Evolutionary conservation across 441 rosid species (phyloP), one percentile per base, ranked within the genome.

Genomic region (Croton setiger): DNA sequence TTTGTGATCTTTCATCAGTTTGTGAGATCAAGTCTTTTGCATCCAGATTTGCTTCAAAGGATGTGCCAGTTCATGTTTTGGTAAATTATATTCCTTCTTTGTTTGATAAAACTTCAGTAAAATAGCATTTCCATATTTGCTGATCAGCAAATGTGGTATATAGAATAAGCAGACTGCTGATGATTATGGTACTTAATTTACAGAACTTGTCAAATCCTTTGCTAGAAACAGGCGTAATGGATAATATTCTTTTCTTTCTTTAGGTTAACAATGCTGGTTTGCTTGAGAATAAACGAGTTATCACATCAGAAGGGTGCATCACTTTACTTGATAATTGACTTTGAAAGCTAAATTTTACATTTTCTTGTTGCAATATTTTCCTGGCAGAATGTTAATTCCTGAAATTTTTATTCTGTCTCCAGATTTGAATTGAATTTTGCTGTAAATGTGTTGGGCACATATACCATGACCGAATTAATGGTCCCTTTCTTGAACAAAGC

Each of bases 231-330:
- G 52, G 43, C 18, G 63, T 41, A 55, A 76, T 52, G n/a, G 20
- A 23, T 43, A 8, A 23, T 70, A 5, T 57, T 23, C 55, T 45
- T 72, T 64, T 18, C 44, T 52, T 14, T 57, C 18, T 67, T 54
- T 62, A 93, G 97, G 87, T 93, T 74, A 91, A 93, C 71, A 93
- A 89, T 80, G 97, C 97, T 33, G 97, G 98, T 49, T 12, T 86
- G 80, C 83, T 93, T 11, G 97, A 91, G 82, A 68, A 81, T 33
- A 80, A 82, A 60, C 79, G 81, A 58, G 57, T 81, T 31, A 84
- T 76, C 51, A 87, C 96, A 39, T 72, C 88, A 41, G 95, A 91
- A 81, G 98, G 98, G 97, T 89, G 69, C 37, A 7, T 78, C n/a
- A n/a, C n/a, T 31, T 31, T 66, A 53, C 75, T 67, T 63, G 49